Conservation (phyloP, 2,329 filamentous ascomycete species). For the Fusarium proliferatum region DNA sequence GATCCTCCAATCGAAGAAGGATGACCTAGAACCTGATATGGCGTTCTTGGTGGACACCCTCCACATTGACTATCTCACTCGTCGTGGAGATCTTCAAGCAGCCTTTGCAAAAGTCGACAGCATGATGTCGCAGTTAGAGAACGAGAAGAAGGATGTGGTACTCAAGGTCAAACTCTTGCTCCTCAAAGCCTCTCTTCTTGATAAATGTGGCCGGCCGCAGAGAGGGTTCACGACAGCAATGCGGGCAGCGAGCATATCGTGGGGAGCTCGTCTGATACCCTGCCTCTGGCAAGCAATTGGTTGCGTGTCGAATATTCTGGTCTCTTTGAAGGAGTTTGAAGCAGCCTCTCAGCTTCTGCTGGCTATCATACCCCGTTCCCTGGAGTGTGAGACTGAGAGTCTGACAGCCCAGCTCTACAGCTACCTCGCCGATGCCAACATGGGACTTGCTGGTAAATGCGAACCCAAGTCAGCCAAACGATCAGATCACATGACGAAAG, state of each 20-base stretch:
- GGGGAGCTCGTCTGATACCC: conserved; percentile 74
- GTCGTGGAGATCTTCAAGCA: conserved; percentile 58
- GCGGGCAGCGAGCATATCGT: conserved; percentile 78
- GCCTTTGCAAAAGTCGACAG: conserved; percentile 62
- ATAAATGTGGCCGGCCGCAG: conserved; percentile 74
- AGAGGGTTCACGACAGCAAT: conserved; percentile 82
- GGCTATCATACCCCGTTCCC: conserved; percentile 77
- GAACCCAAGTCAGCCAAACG: conserved; percentile 56
- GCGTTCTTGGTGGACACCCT: conserved; percentile 62
- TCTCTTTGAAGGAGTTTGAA: conserved; percentile 76
- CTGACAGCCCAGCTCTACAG: conserved; percentile 76
- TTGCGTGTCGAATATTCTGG: conserved; percentile 74
- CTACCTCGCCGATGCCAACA: conserved; percentile 78
- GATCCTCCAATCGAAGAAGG: conserved; percentile 62
- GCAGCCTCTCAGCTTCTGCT: conserved; percentile 73
- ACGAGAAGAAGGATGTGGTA: conserved; percentile 65
- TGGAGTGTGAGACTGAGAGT: conserved; percentile 75
- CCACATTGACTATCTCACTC: conserved; percentile 63
- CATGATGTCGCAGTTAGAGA: conserved; percentile 55
- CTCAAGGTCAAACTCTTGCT: conserved; percentile 78
- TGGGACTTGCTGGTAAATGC: conserved; percentile 76
- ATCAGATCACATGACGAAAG: conserved; percentile 68
- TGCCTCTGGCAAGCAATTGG: conserved; percentile 79
- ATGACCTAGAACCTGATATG: conserved; percentile 65
- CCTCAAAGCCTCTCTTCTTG: conserved; percentile 77